These are phyloP conservation scores for Cyclotella atomus DNA, from an alignment of 108 stramenopile genomes.

Conservation along the genomic window DNA sequence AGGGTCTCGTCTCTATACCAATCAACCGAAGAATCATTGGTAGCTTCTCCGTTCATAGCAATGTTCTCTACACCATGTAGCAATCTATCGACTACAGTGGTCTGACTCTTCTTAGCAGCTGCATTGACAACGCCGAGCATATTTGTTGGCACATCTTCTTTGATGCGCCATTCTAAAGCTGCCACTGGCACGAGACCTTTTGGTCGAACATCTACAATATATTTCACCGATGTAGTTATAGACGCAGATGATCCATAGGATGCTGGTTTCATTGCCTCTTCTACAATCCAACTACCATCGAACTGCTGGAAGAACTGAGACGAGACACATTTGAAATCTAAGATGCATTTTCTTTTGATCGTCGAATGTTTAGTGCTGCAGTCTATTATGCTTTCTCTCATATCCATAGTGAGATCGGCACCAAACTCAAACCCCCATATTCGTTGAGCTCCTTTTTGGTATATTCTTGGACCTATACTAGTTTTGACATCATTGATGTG, in stretches of 20 bases:
- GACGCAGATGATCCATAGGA: conserved; percentile 69
- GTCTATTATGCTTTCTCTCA: conserved; percentile 86
- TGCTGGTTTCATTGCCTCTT: conserved; percentile 67
- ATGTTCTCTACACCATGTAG: too few species aligned
- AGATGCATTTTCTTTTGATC: conserved; percentile 46
- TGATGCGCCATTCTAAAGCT: conserved; percentile 79
- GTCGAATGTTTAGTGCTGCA: conserved; percentile 85
- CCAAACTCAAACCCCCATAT: conserved; percentile 81
- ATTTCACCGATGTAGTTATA: conserved; percentile 56
- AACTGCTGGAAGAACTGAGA: conserved; percentile 72
- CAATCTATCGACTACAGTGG: neutral
- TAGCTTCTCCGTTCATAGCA: neutral
- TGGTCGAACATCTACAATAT: conserved; percentile 71
- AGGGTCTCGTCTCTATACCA: conserved; percentile 83
- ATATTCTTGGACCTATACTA: conserved; percentile 80
- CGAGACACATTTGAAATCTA: conserved; percentile 69
- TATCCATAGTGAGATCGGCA: conserved; percentile 74
- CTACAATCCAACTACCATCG: conserved; percentile 60
- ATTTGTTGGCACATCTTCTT: conserved; percentile 79
- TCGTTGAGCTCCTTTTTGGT: conserved; percentile 76
- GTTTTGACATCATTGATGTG: too few species aligned
- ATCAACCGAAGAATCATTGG: conserved; percentile 32
- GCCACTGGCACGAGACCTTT: conserved; percentile 76
- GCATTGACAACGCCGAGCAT: conserved; percentile 75
- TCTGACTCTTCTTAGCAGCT: conserved; percentile 25